A percentile compares a stretch with the other conserved stretches of the same genome.
Evolutionary conservation across 1,284 basidiomycete genomes (phyloP).

Genomic region (Thecaphora thlaspeos): DNA sequence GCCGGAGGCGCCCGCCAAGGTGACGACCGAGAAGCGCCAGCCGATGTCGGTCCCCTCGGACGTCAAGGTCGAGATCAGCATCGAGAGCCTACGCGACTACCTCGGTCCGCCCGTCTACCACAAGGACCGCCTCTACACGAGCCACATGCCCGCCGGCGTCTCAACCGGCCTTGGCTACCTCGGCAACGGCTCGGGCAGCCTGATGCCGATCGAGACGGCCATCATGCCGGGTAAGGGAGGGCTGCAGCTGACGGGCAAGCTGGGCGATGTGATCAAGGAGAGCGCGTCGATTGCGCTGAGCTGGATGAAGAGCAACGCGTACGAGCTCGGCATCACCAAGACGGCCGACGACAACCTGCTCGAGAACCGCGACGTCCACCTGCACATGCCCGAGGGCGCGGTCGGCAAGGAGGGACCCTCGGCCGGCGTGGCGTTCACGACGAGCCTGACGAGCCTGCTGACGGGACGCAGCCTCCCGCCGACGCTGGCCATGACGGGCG

Average conservation of each 20-base stretch:
- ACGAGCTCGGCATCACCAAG: slow-evolving; percentile 73
- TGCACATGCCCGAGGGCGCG: slow-evolving; percentile 66
- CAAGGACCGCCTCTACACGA: slow-evolving; percentile 86
- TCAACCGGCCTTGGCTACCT: slow-evolving; percentile 91
- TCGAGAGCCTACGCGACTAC: slow-evolving; percentile 89
- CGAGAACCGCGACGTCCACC: slow-evolving; percentile 64
- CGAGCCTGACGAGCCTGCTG: slow-evolving; percentile 86
- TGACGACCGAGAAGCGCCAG: slow-evolving; percentile 76
- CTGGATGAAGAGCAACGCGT: slow-evolving; percentile 89
- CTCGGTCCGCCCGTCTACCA: slow-evolving; percentile 94
- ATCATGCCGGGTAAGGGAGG: slow-evolving; percentile 55
- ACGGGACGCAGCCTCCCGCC: slow-evolving; percentile 43
- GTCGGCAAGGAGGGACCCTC: slow-evolving; percentile 98
- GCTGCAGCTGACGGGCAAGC: slow-evolving; percentile 89
- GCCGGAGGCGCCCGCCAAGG: slow-evolving; percentile 45
- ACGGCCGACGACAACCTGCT: slow-evolving; percentile 73
- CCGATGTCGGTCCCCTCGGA: slow-evolving; percentile 78
- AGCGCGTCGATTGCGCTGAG: slow-evolving; percentile 89
- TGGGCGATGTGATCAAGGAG: slow-evolving; percentile 96
- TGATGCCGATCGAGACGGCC: slow-evolving; percentile 85
- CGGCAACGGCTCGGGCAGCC: slow-evolving; percentile 90
- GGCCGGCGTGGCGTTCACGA: slow-evolving; percentile 87
- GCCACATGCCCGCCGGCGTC: slow-evolving; percentile 80
- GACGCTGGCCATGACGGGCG: slow-evolving; percentile 56
- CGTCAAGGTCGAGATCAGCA: slow-evolving; percentile 78